Percentiles rank a stretch among this genome's conserved stretches.
Evolutionary conservation across 2,329 filamentous ascomycete genomes (phyloP).

Genomic region (Cytospora chrysosperma): DNA sequence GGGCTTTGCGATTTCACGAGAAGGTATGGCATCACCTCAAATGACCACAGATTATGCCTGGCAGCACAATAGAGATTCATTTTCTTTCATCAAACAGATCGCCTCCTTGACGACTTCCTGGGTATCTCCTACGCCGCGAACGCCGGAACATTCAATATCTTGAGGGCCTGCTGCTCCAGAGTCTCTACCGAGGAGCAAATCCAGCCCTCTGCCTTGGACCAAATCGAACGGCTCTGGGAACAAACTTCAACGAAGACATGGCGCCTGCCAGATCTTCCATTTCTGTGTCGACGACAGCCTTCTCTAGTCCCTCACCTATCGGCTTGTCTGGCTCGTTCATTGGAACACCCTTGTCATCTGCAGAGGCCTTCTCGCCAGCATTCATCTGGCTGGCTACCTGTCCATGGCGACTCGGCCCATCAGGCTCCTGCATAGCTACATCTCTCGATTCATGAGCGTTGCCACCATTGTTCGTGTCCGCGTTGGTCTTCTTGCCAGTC

Average conservation of each 20-base stretch:
- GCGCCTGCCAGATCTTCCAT: conserved; percentile 65
- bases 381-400: not conserved
- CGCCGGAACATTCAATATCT: conserved; percentile 3
- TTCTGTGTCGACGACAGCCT: conserved; percentile 42
- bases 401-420: not conserved
- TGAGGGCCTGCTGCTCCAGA: not conserved
- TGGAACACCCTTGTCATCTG: not conserved
- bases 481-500: not conserved
- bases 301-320: not conserved
- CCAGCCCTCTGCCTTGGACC: conserved; percentile 55
- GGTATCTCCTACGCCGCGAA: conserved; percentile 17
- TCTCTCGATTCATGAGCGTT: not conserved
- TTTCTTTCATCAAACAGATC: conserved; percentile 19
- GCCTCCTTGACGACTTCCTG: conserved; percentile 3
- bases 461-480: not conserved
- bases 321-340: not conserved
- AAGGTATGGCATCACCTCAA: conserved; percentile 15
- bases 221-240: conserved; percentile 67
- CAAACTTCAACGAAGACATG: conserved; percentile 71
- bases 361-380: not conserved
- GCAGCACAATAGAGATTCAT: conserved; percentile 22
- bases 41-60: conserved; percentile 8
- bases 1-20: conserved; percentile 9
- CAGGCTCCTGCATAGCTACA: conserved; percentile 6
- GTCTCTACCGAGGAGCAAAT: conserved; percentile 47